Evolutionary conservation across 1,139 yeast species (phyloP).

Genomic region (Lodderomyces margitis): DNA sequence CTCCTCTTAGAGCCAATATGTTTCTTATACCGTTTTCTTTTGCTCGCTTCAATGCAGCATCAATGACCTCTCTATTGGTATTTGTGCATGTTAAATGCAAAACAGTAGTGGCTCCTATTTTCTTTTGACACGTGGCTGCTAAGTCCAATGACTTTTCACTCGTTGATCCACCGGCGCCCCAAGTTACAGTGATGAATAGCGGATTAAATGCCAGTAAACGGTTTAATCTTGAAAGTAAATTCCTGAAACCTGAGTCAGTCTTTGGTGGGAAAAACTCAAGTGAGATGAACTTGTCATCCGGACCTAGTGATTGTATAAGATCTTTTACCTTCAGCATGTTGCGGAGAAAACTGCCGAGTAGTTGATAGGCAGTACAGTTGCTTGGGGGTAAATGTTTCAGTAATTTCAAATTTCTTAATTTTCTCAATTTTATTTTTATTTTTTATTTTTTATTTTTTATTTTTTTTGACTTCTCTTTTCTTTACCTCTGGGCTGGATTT

Average conservation of each 20-base stretch:
- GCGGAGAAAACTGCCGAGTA: too few species aligned
- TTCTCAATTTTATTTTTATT: too few species aligned
- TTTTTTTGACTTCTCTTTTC: too few species aligned
- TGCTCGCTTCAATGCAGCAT: conserved; percentile 74
- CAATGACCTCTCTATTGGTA: conserved; percentile 74
- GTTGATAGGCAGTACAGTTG: too few species aligned
- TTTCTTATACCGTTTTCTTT: conserved; percentile 75
- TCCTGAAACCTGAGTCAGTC: conserved; percentile 82
- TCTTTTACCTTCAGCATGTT: conserved; percentile 6
- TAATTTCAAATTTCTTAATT: too few species aligned
- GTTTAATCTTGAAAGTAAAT: conserved; percentile 78
- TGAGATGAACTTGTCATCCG: conserved; percentile 67
- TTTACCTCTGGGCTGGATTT: too few species aligned
- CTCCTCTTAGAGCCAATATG: conserved; percentile 91
- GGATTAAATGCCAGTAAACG: conserved; percentile 91
- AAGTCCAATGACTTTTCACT: conserved; percentile 81
- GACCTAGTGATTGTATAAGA: conserved; percentile 13
- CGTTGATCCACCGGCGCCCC: conserved; percentile 99
- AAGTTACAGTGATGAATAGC: conserved; percentile 85
- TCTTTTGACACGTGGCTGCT: conserved; percentile 74
- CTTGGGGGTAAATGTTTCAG: too few species aligned
- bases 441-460: too few species aligned
- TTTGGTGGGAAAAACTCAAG: conserved; percentile 97
- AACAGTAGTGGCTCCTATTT: conserved; percentile 80
- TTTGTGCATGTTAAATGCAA: conserved; percentile 96